Conservation (phyloP, 768 basidiomycete genomes). For the Sistotremastrum niveocremeum region DNA sequence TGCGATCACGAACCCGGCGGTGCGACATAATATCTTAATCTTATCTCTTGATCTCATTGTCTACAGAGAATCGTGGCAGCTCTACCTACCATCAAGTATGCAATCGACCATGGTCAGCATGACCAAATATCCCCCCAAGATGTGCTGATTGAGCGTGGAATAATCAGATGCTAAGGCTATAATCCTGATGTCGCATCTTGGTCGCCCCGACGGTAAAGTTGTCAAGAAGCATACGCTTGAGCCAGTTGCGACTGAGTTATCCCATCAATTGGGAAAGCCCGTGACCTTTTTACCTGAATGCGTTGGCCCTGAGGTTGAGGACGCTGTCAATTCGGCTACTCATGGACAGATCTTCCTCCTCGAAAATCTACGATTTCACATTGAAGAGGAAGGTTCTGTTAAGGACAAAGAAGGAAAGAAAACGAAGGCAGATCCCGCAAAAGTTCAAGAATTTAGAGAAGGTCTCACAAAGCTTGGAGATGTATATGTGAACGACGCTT, state of each 20-base stretch:
- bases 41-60: slow-evolving; percentile 4
- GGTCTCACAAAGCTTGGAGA: slow-evolving; percentile 85
- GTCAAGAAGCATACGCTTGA: slow-evolving; percentile 82
- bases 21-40: slow-evolving; percentile 25
- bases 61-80: slow-evolving; percentile 90
- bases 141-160: slow-evolving; percentile 5
- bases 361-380: slow-evolving; percentile 97
- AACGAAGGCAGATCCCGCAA: slow-evolving; percentile 78
- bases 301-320: slow-evolving; percentile 77
- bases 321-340: slow-evolving; percentile 44
- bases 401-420: slow-evolving; percentile 93
- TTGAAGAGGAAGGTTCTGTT: slow-evolving; percentile 90
- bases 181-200: slow-evolving; percentile 95
- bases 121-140: not conserved
- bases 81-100: slow-evolving; percentile 88
- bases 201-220: slow-evolving; percentile 88
- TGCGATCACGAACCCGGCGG: slow-evolving; percentile 92
- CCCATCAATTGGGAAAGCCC: slow-evolving; percentile 52
- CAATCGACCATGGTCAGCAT: slow-evolving; percentile 60
- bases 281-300: slow-evolving; percentile 79
- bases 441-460: slow-evolving; percentile 74
- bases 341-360: slow-evolving; percentile 73
- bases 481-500: slow-evolving; percentile 97
- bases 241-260: slow-evolving; percentile 72
- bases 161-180: slow-evolving; percentile 61